Base-by-base conservation (phyloP, 306 rosid genomes). In the Gillenia trifoliata region DNA sequence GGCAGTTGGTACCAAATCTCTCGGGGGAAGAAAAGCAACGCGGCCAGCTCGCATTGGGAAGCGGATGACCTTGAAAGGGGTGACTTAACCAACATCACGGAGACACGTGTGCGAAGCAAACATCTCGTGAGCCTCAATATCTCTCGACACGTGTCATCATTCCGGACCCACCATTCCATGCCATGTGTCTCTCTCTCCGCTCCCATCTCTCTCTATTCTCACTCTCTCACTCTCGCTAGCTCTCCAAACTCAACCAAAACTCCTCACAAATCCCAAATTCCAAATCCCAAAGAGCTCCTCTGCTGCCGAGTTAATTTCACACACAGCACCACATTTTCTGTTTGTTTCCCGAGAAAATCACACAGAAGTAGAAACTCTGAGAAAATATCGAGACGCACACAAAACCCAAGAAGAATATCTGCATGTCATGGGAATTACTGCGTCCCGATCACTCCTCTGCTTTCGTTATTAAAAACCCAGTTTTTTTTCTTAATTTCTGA, bases 1-100 rank as follows among this genome's bases (percentile, higher is more conserved):
- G n/a, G n/a, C n/a, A 6, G 22, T 2, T 50, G 56, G 56, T 20
- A 1, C 73, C 77, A 63, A 75, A 47, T 36, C 75, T 34, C 50
- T 28, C 49, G 70, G 79, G 12, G 45, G 41, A 26, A 19, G 29
- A 66, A 43, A 68, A 28, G 29, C 47, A 70, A 73, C 68, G 68
- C 88, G 76, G 72, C 26, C 29, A 30, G 50, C 34, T 41, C 75
- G 87, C 92, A 86, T 81, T 29, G 85, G 86, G 89, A 89, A 74
- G 11, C 86, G 90, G 88, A 75, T 79, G 6, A 70, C 6, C 74
- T 63, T 75, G 81, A 69, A 86, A 75, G 25, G 59, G 9, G 74
- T 70, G 74, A 71, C 4, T 17, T 28, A 71, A 23, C 65, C 52
- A 55, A 50, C 36, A 54, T 55, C 34, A 33, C 50, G 65, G 54